Conservation (phyloP, 2,329 filamentous ascomycete species). For the Ceratocystis huliohia region DNA sequence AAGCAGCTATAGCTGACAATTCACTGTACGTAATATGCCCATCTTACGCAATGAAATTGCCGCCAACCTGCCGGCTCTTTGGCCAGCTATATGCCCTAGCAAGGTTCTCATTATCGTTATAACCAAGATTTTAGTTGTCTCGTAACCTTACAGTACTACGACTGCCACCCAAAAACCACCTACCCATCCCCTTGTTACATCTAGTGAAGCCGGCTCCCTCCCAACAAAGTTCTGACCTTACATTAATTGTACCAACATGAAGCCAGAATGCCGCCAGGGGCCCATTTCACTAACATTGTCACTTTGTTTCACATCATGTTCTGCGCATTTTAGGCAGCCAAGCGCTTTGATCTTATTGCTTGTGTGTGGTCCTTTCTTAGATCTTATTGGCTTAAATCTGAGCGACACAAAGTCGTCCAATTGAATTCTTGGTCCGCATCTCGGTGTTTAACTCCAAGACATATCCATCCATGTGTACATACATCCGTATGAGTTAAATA, state of each 20-base stretch:
- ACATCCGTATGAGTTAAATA: not conserved
- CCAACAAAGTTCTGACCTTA: not conserved
- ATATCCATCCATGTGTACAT: not conserved
- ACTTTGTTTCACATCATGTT: slow-evolving; percentile 1
- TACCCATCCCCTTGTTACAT: too few species aligned
- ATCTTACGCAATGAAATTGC: not conserved
- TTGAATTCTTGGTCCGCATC: not conserved
- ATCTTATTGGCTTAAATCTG: not conserved
- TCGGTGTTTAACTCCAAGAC: not conserved
- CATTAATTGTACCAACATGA: not conserved
- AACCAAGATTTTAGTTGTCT: not conserved
- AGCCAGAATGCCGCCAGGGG: not conserved
- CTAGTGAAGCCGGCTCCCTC: not conserved
- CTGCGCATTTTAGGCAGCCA: not conserved
- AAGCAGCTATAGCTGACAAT: not conserved
- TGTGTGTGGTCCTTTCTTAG: not conserved
- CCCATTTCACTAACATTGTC: not conserved
- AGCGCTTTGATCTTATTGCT: not conserved
- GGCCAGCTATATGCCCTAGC: not conserved
- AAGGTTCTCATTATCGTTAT: not conserved
- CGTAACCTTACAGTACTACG: not conserved
- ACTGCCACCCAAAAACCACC: not conserved
- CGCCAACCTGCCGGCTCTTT: not conserved
- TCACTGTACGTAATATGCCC: not conserved
- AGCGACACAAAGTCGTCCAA: not conserved